Base-by-base conservation (phyloP, 2,329 filamentous ascomycete genomes). In the Ilyonectria destructans region DNA sequence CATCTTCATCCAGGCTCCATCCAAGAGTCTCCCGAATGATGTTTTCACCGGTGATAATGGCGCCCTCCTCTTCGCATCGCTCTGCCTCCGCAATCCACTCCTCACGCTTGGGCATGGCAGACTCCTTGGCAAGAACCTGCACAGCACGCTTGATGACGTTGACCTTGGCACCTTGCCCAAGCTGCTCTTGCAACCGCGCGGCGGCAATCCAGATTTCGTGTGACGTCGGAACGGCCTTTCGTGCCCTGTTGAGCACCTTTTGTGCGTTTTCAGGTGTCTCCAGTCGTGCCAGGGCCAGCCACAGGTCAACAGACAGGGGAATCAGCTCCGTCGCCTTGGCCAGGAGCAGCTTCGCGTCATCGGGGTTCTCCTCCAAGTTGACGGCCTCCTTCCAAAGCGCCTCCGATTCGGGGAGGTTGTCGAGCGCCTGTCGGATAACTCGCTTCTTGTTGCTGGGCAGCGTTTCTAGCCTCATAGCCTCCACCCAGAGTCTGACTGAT, bases 381-480 rank as follows among this genome's bases (percentile, higher is more conserved):
- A 99, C 96, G 6, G 96, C 92, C 79, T 97, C 95, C 79, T 98
- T 99, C 96, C 96, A 99, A n/a, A 99, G 88, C 48, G 93, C 92
- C 55, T 98, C 96, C 0, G 96, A 98, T 77, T 97, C 94, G 1
- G 95, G 95, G 46, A 98, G 93, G 77, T 97, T 92, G 75, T 98
- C 94, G 51, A 99, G 86, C 0, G 96, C 97, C 78, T 97, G 93
- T 62, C 95, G 90, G 37, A 98, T 90, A 8, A 99, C 96, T 77
- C 95, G 91, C 83, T 98, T 98, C 82, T 97, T 97, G 12, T 94
- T 93, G 67, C 92, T 89, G 1, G 90, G 84, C 55, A 97, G 92
- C 8, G 90, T 90, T 80, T 99, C 96, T 26, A 99, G 84, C 71
- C 94, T 93, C 91, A 98, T 98, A 1, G 96, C 97, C 79, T 97